These are phyloP conservation scores for Cerrena zonata DNA, from an alignment of 1,284 basidiomycete species.

Conservation along the genomic window DNA sequence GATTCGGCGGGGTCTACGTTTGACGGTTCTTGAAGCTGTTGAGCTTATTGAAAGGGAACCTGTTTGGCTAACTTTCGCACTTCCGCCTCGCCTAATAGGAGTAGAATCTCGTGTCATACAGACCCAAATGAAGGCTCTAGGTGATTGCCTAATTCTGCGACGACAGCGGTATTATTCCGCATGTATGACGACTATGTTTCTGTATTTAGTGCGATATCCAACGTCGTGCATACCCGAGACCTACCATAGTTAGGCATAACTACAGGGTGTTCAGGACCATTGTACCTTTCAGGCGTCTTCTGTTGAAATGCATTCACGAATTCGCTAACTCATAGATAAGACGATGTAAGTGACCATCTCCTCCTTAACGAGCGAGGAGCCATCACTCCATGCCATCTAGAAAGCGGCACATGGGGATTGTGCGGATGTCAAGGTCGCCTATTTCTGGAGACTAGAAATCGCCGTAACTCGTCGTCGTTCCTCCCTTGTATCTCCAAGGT, in stretches of 20 bases:
- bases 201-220: background rate
- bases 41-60: conserved; percentile 39
- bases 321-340: conserved; percentile 96
- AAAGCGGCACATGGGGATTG: conserved; percentile 79
- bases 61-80: conserved; percentile 65
- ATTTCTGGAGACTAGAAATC: too few relatives aligned
- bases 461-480: too few relatives aligned
- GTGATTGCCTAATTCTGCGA: conserved; percentile 16
- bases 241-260: conserved; percentile 85
- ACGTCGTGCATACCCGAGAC: conserved; percentile 20
- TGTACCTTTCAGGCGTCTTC: conserved; percentile 91
- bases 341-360: conserved; percentile 98
- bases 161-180: conserved; percentile 77
- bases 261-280: conserved; percentile 83
- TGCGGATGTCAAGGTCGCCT: conserved; percentile 75
- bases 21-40: conserved; percentile 28
- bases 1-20: conserved; percentile 35
- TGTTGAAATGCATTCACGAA: conserved; percentile 99
- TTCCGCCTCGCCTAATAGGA: conserved; percentile 83
- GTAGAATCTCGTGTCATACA: conserved; percentile 47
- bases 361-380: conserved; percentile 89
- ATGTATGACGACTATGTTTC: conserved; percentile 86
- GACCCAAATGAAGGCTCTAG: conserved; percentile 1
- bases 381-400: conserved; percentile 96
- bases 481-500: too few relatives aligned